Base-by-base conservation (phyloP, 768 basidiomycete species). In the Obba rivulosa region DNA sequence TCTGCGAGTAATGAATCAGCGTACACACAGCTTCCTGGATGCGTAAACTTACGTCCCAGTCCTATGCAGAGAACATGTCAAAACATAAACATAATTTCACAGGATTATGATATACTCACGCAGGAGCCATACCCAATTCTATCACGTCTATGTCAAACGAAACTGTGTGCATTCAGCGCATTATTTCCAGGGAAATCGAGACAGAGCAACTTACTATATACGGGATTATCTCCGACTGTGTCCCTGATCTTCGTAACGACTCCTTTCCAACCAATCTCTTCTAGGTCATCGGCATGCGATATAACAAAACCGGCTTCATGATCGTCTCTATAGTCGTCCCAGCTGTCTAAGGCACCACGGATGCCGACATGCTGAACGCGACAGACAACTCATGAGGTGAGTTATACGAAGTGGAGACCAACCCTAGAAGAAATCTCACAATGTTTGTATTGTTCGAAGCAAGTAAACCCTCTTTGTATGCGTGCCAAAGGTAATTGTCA, bases 401-500 rank as follows among this genome's bases (percentile, higher is more conserved):
- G n/a, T n/a, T n/a, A n/a, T n/a, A n/a, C n/a, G n/a, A 45, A 22
- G 45, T 18, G 40, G 43, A 24, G 14, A 14, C 20, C 8, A 17
- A n/a, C n/a, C n/a, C n/a, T n/a, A n/a, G n/a, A 25, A 18, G 5
- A 18, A 41, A 8, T 45, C 63, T n/a, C 41, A 63, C 65, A 43
- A 65, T 63, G 54, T 66, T 66, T 48, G 61, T 50, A 43, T 62
- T 57, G 54, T 66, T 57, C 8, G 63, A 45, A 10, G 59, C 61
- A 18, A 67, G 58, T 3, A 66, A 57, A 14, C 66, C 66, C 46
- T 67, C 64, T 24, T 67, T 48, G 46, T 54, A 38, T 0, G 66
- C 66, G 45, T 63, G 64, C 51, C 54, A 67, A 56, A 67, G 66
- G 53, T 66, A 67, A 50, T 57, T 62, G 4, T 62, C 66, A 48